Percentiles rank a stretch among this genome's conserved stretches.
These are phyloP conservation scores for Hypoxylon trugodes DNA, from an alignment of 495 filamentous ascomycete genomes.

Conservation along the genomic window DNA sequence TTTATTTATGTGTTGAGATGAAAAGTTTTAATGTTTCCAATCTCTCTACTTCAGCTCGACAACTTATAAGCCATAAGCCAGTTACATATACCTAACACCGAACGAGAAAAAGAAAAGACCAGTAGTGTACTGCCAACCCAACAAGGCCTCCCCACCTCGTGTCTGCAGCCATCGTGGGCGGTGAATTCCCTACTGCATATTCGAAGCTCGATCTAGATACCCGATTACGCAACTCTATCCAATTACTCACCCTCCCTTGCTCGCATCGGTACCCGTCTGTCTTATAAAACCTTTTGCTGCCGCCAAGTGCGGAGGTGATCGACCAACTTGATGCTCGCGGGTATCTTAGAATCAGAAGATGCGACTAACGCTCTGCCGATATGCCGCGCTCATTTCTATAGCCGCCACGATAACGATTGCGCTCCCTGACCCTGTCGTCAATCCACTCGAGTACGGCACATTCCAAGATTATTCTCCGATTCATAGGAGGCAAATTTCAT, in stretches of 20 bases:
- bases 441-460: slow-evolving; percentile 37
- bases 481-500: slow-evolving; percentile 31
- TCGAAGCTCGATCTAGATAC: slow-evolving; percentile 21
- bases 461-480: slow-evolving; percentile 36
- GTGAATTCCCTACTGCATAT: slow-evolving; percentile 34
- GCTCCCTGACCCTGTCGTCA: slow-evolving; percentile 30
- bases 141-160: slow-evolving; percentile 34
- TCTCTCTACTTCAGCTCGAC: background rate
- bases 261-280: slow-evolving; percentile 1
- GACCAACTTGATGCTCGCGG: slow-evolving; percentile 27
- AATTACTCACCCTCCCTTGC: background rate
- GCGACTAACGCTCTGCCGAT: slow-evolving; percentile 24
- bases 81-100: slow-evolving; percentile 2
- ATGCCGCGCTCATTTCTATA: slow-evolving; percentile 32
- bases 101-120: too few species aligned
- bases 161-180: slow-evolving; percentile 31
- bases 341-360: slow-evolving; percentile 22
- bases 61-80: background rate
- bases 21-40: slow-evolving; percentile 1
- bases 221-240: slow-evolving; percentile 1
- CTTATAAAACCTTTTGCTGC: slow-evolving; percentile 9
- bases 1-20: slow-evolving; percentile 4
- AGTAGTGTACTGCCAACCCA: slow-evolving; percentile 32
- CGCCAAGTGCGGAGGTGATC: slow-evolving; percentile 25
- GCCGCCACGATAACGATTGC: slow-evolving; percentile 22